phyloP scores from a whole-genome alignment of 2,329 filamentous ascomycete species.

The Aspergillus unguis region DNA sequence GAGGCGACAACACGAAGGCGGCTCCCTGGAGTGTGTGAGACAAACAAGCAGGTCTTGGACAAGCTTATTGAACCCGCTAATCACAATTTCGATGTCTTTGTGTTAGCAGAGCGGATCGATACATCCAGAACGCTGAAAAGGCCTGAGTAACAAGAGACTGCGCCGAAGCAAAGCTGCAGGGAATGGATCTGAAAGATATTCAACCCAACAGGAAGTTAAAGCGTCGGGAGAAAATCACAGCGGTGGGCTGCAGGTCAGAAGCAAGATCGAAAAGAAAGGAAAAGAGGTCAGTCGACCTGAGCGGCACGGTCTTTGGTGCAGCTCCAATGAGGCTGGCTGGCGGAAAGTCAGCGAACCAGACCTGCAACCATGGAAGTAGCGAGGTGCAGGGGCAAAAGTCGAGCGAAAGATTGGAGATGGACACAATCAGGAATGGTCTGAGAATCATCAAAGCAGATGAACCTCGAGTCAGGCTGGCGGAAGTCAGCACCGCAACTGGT shows the following conservation, averaged over 20 bases:
- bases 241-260: background rate
- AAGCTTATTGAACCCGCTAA: background rate
- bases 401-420: constrained; percentile 2
- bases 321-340: constrained; percentile 3
- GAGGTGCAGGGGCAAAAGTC: constrained; percentile 6
- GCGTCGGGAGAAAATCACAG: background rate
- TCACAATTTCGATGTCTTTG: background rate
- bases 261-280: background rate
- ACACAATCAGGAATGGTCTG: background rate
- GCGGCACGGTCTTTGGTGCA: background rate
- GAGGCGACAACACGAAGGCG: background rate
- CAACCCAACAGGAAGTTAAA: background rate
- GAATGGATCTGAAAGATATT: background rate
- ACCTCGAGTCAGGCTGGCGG: constrained; percentile 4
- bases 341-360: background rate
- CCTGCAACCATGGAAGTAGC: constrained; percentile 4
- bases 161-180: background rate
- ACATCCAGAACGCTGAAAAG: background rate
- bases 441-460: background rate
- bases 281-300: background rate
- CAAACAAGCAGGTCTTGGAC: background rate
- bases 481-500: constrained; percentile 2
- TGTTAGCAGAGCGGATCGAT: constrained; percentile 2
- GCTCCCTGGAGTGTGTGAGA: background rate
- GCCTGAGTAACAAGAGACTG: constrained; percentile 1